These are phyloP conservation scores for Persicaria maculosa DNA, from an alignment of 148 eudicot species.

Conservation along the genomic window DNA sequence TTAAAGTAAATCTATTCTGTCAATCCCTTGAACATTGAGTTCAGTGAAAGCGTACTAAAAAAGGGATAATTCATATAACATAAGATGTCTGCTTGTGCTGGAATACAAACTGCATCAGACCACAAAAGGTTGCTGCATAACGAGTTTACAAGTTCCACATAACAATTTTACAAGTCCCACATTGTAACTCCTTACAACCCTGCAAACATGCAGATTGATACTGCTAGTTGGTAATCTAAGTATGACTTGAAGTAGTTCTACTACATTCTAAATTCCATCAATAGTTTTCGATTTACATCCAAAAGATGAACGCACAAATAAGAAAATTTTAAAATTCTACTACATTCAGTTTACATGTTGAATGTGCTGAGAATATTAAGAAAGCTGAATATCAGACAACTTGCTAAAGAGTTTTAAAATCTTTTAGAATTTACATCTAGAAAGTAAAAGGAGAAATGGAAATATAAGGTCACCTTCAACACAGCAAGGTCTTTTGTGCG, in stretches of 20 bases:
- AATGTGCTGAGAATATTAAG: background rate
- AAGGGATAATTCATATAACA: background rate
- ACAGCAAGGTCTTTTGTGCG: conserved; percentile 99
- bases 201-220: background rate
- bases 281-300: background rate
- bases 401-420: background rate
- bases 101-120: background rate
- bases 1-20: background rate
- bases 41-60: background rate
- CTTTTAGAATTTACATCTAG: background rate
- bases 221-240: background rate
- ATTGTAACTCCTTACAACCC: background rate
- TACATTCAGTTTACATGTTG: background rate
- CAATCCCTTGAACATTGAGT: background rate
- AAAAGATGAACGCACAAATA: background rate
- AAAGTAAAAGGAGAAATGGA: background rate
- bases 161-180: background rate
- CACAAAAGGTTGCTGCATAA: background rate
- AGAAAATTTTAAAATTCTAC: background rate
- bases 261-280: background rate
- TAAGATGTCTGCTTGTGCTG: too few species aligned
- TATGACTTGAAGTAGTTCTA: background rate
- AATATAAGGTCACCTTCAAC: conserved; percentile 47
- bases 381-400: background rate
- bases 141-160: background rate